Evolutionary conservation across 192 early-diverging fungal species (phyloP).

Genomic region (Pilobolus umbonatus): DNA sequence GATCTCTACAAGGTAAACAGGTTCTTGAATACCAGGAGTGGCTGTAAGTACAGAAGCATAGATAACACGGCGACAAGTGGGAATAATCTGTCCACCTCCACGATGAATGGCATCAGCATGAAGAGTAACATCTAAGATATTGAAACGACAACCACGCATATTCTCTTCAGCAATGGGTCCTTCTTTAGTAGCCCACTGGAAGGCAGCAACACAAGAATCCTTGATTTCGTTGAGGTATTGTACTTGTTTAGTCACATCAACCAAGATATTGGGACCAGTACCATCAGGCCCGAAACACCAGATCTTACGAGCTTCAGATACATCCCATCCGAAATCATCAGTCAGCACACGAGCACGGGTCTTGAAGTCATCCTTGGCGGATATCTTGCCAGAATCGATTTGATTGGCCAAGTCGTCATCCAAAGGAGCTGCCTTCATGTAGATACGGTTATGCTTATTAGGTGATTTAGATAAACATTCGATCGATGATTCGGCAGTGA

Average conservation of each 20-base stretch:
- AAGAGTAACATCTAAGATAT: conserved; percentile 92
- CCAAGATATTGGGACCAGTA: conserved; percentile 82
- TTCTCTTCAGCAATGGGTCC: conserved; percentile 89
- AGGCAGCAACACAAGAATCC: conserved; percentile 92
- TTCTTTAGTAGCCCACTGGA: conserved; percentile 90
- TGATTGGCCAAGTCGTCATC: conserved; percentile 69
- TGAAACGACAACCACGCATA: conserved; percentile 95
- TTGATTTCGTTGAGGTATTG: conserved; percentile 99
- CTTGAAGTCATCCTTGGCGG: conserved; percentile 90
- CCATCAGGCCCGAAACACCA: conserved; percentile 88
- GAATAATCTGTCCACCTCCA: conserved; percentile 97
- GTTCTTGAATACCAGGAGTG: conserved; percentile 87
- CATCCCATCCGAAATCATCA: conserved; percentile 88
- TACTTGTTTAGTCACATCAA: conserved; percentile 95
- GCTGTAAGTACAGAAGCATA: conserved; percentile 86
- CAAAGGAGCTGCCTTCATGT: conserved; percentile 85
- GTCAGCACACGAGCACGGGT: conserved; percentile 80
- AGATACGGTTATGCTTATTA: conserved; percentile 99
- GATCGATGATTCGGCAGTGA: conserved; percentile 73
- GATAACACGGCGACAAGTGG: conserved; percentile 87
- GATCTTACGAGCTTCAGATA: conserved; percentile 95
- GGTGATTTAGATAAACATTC: conserved; percentile 89
- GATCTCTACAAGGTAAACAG: conserved; percentile 94
- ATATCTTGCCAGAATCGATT: conserved; percentile 82
- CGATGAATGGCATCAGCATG: conserved; percentile 99